phyloP scores from a whole-genome alignment of 108 stramenopile species.

The Fistulifera pelliculosa region DNA sequence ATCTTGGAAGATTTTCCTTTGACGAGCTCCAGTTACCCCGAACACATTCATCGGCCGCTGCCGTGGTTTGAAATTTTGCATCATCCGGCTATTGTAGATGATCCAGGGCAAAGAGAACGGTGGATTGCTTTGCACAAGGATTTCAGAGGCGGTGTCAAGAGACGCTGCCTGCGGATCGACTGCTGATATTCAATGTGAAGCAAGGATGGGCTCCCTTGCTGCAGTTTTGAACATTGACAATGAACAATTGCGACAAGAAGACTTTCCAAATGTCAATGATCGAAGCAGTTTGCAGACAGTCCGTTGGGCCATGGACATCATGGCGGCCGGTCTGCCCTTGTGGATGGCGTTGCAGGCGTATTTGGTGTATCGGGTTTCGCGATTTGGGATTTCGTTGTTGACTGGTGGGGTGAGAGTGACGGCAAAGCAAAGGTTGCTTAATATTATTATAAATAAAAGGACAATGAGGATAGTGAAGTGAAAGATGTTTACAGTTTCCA shows the following conservation, averaged over 20 bases:
- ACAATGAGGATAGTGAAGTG: too few species aligned
- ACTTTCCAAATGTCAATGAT: conserved; percentile 27
- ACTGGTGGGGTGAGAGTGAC: neutral
- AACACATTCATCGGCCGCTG: conserved; percentile 16
- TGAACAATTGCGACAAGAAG: conserved; percentile 4
- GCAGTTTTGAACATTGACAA: conserved; percentile 22
- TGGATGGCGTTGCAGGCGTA: neutral
- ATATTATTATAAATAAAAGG: too few species aligned
- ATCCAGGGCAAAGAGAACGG: conserved; percentile 10
- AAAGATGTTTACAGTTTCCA: too few species aligned
- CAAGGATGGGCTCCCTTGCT: conserved; percentile 41
- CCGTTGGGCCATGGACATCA: neutral
- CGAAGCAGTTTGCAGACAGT: neutral
- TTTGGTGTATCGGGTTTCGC: neutral
- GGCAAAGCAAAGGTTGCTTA: too few species aligned
- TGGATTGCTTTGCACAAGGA: conserved; percentile 20
- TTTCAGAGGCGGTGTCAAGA: conserved; percentile 12
- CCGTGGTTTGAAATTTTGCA: conserved; percentile 10
- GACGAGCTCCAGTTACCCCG: neutral
- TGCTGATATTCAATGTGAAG: conserved; percentile 33
- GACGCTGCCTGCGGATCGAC: conserved; percentile 19
- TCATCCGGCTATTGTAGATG: conserved; percentile 14
- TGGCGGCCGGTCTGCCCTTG: neutral
- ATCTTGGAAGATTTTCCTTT: neutral
- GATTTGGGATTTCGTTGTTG: neutral